A percentile compares a stretch with the other conserved stretches of the same genome.
These are phyloP conservation scores for Coccomyxa sp. DNA, from an alignment of 139 green algal species.

Conservation along the genomic window DNA sequence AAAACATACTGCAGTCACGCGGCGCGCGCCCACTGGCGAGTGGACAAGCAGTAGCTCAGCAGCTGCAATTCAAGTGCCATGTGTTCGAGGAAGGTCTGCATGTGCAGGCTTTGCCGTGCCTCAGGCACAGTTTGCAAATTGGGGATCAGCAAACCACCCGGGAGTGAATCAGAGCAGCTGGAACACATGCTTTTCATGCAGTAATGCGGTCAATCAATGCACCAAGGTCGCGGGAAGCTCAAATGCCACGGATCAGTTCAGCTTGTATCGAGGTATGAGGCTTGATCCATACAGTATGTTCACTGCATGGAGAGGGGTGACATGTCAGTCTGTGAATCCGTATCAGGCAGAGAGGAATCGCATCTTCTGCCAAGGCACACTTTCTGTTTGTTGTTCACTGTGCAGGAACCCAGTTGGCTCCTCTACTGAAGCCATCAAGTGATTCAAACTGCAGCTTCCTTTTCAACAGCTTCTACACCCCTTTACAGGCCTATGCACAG, in stretches of 20 bases:
- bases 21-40: no score
- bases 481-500: no score
- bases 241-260: constrained; percentile 3
- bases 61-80: not conserved
- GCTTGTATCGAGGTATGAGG: not conserved
- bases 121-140: not conserved
- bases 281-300: not conserved
- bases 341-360: no score
- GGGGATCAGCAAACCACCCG: not conserved
- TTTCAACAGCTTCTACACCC: no score
- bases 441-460: not conserved
- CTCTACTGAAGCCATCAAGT: not conserved
- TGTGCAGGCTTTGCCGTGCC: not conserved
- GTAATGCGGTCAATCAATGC: not conserved
- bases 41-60: not conserved
- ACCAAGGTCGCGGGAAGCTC: not conserved
- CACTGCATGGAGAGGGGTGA: not conserved
- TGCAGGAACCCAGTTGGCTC: not conserved
- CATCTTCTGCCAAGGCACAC: no score
- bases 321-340: not conserved
- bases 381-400: not conserved
- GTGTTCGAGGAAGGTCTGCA: not conserved
- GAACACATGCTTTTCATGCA: not conserved
- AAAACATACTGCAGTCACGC: no score
- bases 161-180: not conserved